Conservation (phyloP, 73 alveolate species). For the Paramecium sexaurelia region DNA sequence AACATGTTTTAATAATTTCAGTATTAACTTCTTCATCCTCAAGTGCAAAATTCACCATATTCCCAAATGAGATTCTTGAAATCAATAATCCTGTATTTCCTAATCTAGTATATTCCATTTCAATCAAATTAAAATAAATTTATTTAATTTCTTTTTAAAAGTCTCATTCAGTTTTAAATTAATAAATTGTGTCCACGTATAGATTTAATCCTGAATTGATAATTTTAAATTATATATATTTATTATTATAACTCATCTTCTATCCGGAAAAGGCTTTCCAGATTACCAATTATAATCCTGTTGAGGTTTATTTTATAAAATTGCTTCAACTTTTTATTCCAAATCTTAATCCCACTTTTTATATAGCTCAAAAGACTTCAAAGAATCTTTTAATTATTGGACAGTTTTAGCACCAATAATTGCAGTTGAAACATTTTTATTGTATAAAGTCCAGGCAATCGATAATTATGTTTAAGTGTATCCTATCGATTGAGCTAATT, state of each 20-base stretch:
- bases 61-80: conserved; percentile 88
- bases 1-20: conserved; percentile 73
- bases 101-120: conserved; percentile 86
- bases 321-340: conserved; percentile 77
- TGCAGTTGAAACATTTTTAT: conserved; percentile 88
- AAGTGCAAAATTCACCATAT: conserved; percentile 74
- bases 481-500: conserved; percentile 75
- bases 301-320: conserved; percentile 72
- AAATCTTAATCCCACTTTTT: conserved; percentile 79
- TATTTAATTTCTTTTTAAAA: not conserved
- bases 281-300: conserved; percentile 71
- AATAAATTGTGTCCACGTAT: not conserved
- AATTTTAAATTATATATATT: not conserved
- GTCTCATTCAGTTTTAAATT: not conserved
- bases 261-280: conserved; percentile 69
- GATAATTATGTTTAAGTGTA: conserved; percentile 86
- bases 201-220: too few species aligned
- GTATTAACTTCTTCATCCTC: conserved; percentile 57
- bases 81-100: conserved; percentile 94
- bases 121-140: not conserved
- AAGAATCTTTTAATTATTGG: conserved; percentile 83
- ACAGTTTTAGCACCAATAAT: conserved; percentile 89
- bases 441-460: conserved; percentile 91
- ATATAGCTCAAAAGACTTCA: conserved; percentile 80
- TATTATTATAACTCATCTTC: conserved; percentile 52